These are phyloP conservation scores for Phytophthora pini DNA, from an alignment of 352 stramenopile genomes.

Conservation along the genomic window DNA sequence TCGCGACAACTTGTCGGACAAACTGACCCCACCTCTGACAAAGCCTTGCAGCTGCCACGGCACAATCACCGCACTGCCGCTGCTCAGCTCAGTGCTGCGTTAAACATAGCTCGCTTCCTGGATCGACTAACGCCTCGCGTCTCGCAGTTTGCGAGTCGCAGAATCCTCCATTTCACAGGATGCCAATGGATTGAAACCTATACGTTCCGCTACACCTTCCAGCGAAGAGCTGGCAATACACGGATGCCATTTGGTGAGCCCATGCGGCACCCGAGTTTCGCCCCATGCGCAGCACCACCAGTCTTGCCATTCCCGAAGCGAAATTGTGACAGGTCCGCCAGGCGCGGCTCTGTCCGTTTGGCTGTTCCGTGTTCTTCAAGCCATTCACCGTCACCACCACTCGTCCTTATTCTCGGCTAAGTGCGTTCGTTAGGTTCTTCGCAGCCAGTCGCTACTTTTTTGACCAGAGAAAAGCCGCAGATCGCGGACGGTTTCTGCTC, in stretches of 20 bases:
- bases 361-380: conserved; percentile 1
- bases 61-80: conserved; percentile 13
- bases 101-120: neutral
- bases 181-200: conserved; percentile 10
- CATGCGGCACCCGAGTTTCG: neutral
- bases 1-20: neutral
- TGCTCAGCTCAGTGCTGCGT: neutral
- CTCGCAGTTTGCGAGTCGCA: conserved; percentile 1
- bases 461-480: neutral
- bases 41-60: conserved; percentile 20
- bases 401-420: conserved; percentile 9
- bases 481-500: conserved; percentile 11
- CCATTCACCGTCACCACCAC: conserved; percentile 15
- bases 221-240: conserved; percentile 6
- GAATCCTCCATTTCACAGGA: conserved; percentile 10
- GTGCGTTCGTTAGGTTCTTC: conserved; percentile 4
- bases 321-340: conserved; percentile 25
- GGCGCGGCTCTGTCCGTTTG: conserved; percentile 14
- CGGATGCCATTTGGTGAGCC: neutral
- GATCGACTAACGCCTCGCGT: neutral
- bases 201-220: conserved; percentile 6
- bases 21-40: conserved; percentile 8
- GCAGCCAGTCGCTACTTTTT: conserved; percentile 6
- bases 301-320: neutral
- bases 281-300: neutral